Base-by-base conservation (phyloP, 345 rosid genomes). In the Pistacia vera region DNA sequence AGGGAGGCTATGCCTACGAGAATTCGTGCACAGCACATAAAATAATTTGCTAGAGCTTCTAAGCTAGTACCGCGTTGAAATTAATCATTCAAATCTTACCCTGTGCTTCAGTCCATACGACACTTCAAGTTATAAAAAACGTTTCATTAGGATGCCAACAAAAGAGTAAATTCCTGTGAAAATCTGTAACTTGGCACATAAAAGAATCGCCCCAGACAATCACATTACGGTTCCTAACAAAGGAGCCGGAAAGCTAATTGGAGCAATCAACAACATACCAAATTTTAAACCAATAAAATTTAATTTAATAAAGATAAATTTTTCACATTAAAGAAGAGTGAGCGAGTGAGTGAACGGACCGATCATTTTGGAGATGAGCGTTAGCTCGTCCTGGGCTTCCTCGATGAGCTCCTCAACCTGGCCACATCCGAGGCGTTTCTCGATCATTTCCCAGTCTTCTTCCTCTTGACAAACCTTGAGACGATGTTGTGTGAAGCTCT, bases 371-470 rank as follows among this genome's bases (percentile, higher is more conserved):
- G 76, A 89, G 66, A 92, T 87, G 82, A 93, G 97, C n/a, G 86
- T 93, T 86, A 93, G 97, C 87, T 96, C 97, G 71, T 96, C 98
- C n/a, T 75, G 85, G 22, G 99, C 99, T 83, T 92, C 98, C 82
- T 96, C 99, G 52, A 96, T 88, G 61, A 96, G 96, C 90, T 94
- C 98, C 83, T 97, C 99, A 67, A 94, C 98, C 87, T 94, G 97
- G 74, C 99, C 99, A 69, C 98, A 94, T 5, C 94, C 97, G 22
- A 97, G 83, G 46, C 87, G 86, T 69, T 92, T 88, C 91, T 94
- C 97, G 75, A 97, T 94, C 76, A 35, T 65, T 84, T 94, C 99
- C 97, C 97, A 97, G 57, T 94, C 96, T 65, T 83, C 89, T 78
- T 94, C 97, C 78, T 92, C 97, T 66, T 82, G 83, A 71, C 97